Base-by-base conservation (phyloP, 148 eudicot species). In the Cornus kousa region DNA sequence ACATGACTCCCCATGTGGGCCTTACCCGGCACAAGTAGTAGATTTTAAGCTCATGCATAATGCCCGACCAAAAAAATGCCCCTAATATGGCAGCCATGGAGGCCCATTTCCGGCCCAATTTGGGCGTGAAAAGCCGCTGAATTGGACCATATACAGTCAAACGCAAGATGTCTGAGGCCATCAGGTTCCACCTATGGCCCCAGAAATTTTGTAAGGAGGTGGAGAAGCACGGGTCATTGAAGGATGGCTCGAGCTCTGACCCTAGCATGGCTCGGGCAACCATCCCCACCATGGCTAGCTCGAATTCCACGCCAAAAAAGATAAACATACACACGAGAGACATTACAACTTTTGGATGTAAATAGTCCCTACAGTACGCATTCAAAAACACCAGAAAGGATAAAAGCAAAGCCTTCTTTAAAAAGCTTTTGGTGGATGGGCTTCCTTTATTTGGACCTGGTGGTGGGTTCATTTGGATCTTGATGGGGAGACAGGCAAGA, bases 121-220 rank as follows among this genome's bases (percentile, higher is more conserved):
- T 12, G 19, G 43, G 67, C 1, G 64, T 16, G 68, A 64, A 74
- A 53, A 78, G 19, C 14, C 4, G 62, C 28, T 70, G 76, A 9
- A 77, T 50, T 0, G 91, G 93, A 1, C 17, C 31, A 50, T 80
- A 84, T 5, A 90, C 81, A 0, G 37, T 70, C 23, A 67, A 72
- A 9, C 40, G 73, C 75, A 84, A 48, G 1, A 74, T 78, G 39
- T 78, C 82, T 3, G 87, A 77, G 9, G 82, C 86, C 84, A 86
- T 79, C 9, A 85, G 85, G 78, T 90, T 90, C 93, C 93, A 90
- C 73, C 93, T 82, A 20, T 74, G 67, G 3, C 90, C 91, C 93
- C 93, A 90, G 65, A 90, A 88, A 39, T 90, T 88, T 48, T 84
- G 87, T 7, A 90, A 60, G 0, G 93, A 90, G 4, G 86, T 82